Evolutionary conservation across 2,329 filamentous ascomycete genomes (phyloP).

Genomic region (Reticulascus tulasneorum): DNA sequence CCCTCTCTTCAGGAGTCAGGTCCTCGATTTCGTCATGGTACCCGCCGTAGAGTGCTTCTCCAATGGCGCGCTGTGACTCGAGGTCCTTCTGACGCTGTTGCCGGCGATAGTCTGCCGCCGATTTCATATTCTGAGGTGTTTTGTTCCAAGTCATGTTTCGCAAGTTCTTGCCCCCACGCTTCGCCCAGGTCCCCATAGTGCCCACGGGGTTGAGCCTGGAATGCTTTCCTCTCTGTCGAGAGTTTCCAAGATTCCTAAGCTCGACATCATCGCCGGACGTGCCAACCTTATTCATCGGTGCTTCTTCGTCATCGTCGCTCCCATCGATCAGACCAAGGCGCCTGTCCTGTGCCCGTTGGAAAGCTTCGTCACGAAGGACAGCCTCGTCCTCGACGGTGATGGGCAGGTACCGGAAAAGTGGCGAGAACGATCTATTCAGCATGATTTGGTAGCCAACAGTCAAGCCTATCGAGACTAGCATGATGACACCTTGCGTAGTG

Average conservation of each 20-base stretch:
- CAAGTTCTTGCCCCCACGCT: conserved; percentile 44
- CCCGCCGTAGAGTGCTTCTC: conserved; percentile 78
- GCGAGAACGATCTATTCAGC: conserved; percentile 78
- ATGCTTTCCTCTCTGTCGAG: conserved; percentile 28
- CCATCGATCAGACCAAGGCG: conserved; percentile 60
- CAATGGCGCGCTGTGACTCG: conserved; percentile 69
- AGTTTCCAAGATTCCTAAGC: conserved; percentile 21
- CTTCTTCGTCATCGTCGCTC: conserved; percentile 41
- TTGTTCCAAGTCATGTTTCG: conserved; percentile 40
- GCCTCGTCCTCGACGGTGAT: conserved; percentile 96
- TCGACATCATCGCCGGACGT: conserved; percentile 28
- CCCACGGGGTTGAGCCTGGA: conserved; percentile 43
- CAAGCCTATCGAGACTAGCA: conserved; percentile 70
- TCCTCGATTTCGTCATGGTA: conserved; percentile 94
- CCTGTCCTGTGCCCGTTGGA: conserved; percentile 71
- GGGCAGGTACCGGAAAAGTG: conserved; percentile 82
- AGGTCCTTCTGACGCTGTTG: conserved; percentile 55
- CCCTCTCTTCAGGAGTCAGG: conserved; percentile 82
- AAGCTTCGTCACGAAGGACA: conserved; percentile 83
- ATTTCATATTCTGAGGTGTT: conserved; percentile 27
- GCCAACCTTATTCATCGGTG: conserved; percentile 42
- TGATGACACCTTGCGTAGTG: conserved; percentile 73
- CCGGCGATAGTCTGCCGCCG: conserved; percentile 44
- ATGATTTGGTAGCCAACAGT: conserved; percentile 76
- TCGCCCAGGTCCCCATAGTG: conserved; percentile 44